phyloP scores from a whole-genome alignment of 352 stramenopile genomes.

The Phytophthora pluvialis region DNA sequence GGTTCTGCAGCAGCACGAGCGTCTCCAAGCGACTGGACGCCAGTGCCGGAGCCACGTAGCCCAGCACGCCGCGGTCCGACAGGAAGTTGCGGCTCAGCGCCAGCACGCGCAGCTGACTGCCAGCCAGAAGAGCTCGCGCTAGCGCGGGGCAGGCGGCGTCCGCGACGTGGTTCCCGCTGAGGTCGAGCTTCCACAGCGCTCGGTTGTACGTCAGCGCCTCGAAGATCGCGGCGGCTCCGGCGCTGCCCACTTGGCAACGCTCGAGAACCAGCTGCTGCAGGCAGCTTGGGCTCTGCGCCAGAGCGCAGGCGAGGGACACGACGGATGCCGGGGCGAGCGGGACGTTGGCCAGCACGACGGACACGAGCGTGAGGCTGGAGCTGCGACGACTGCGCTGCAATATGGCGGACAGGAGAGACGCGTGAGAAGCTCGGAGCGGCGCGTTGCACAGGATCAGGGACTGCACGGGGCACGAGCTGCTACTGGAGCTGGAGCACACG shows the following conservation, averaged over 20 bases:
- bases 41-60: conserved; percentile 54
- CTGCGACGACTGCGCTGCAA: conserved; percentile 40
- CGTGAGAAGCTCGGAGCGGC: conserved; percentile 41
- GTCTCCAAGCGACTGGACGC: conserved; percentile 50
- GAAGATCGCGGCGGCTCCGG: conserved; percentile 50
- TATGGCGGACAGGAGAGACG: conserved; percentile 38
- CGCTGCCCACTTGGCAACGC: conserved; percentile 60
- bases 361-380: conserved; percentile 41
- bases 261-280: conserved; percentile 80
- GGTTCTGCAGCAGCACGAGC: conserved; percentile 57
- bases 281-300: conserved; percentile 55
- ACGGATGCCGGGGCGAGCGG: conserved; percentile 42
- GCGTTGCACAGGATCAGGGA: conserved; percentile 83
- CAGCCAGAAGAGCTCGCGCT: conserved; percentile 38
- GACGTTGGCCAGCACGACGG: conserved; percentile 71
- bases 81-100: conserved; percentile 58
- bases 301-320: conserved; percentile 48
- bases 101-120: conserved; percentile 49
- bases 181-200: conserved; percentile 75
- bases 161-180: conserved; percentile 70
- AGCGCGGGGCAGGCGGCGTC: conserved; percentile 57
- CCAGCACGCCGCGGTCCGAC: conserved; percentile 62
- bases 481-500: conserved; percentile 16
- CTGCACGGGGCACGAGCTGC: conserved; percentile 40
- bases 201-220: conserved; percentile 56